phyloP scores from a whole-genome alignment of 2,329 filamentous ascomycete species.

The Fusarium devonianum region DNA sequence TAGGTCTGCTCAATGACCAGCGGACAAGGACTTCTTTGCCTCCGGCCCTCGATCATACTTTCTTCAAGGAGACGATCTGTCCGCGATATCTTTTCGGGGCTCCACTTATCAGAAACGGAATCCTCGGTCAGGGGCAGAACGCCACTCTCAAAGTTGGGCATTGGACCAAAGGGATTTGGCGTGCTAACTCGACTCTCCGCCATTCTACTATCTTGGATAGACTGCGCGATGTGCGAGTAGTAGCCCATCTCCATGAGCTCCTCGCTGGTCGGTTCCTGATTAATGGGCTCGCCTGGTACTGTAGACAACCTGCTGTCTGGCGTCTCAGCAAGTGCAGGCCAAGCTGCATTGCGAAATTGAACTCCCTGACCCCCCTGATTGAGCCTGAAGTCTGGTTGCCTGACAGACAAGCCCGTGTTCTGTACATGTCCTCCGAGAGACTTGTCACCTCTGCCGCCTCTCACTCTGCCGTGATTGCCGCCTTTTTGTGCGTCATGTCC shows the following conservation, averaged over 20 bases:
- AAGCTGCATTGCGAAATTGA: no score
- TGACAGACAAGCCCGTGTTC: neutral
- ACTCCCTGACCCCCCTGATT: neutral
- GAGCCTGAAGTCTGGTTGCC: neutral
- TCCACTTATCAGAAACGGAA: conserved; percentile 29
- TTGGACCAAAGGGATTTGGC: neutral
- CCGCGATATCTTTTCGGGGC: conserved; percentile 22
- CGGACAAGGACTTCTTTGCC: neutral
- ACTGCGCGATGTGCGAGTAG: neutral
- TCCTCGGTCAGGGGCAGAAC: neutral
- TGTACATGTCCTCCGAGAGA: neutral
- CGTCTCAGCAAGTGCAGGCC: no score
- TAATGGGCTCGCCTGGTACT: neutral
- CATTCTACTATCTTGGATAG: neutral
- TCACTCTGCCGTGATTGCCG: neutral
- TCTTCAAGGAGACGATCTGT: neutral
- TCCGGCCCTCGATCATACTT: neutral
- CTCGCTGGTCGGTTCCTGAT: conserved; percentile 58
- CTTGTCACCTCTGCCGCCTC: neutral
- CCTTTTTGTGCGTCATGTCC: neutral
- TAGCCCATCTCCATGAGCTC: conserved; percentile 50
- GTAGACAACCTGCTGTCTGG: no score
- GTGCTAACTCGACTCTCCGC: neutral
- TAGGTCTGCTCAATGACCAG: conserved; percentile 4
- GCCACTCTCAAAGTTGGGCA: neutral